phyloP scores from a whole-genome alignment of 1,139 yeast genomes.

The Yueomyces sp. region DNA sequence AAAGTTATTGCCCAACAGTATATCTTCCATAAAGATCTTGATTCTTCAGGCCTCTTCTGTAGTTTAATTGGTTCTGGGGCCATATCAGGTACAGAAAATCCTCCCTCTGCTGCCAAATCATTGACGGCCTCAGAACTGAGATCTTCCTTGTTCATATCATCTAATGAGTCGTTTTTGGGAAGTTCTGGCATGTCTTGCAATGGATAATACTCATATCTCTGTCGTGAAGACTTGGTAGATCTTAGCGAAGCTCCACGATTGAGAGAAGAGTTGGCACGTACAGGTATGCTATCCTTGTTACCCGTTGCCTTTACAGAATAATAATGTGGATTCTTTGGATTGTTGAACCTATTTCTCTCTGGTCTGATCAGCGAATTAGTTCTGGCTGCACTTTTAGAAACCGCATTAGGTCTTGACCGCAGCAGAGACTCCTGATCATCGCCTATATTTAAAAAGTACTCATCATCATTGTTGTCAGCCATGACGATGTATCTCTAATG shows the following conservation, averaged over 20 bases:
- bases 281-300: constrained; percentile 36
- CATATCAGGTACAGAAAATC: background rate
- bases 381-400: constrained; percentile 4
- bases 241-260: background rate
- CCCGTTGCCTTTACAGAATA: constrained; percentile 69
- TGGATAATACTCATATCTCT: background rate
- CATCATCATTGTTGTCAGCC: constrained; percentile 4
- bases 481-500: background rate
- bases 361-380: constrained; percentile 54
- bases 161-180: background rate
- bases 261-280: background rate
- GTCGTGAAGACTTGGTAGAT: background rate
- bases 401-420: constrained; percentile 3
- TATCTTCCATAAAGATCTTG: constrained; percentile 47
- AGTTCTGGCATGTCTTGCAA: background rate
- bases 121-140: background rate
- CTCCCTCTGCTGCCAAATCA: background rate
- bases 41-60: background rate
- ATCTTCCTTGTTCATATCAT: background rate
- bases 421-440: constrained; percentile 8
- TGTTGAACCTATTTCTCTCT: constrained; percentile 55
- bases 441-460: constrained; percentile 5
- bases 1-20: constrained; percentile 74
- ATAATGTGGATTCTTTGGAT: constrained; percentile 55
- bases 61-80: background rate